Conservation (phyloP, 805 yeast genomes). For the Wickerhamomyces sydowiorum region DNA sequence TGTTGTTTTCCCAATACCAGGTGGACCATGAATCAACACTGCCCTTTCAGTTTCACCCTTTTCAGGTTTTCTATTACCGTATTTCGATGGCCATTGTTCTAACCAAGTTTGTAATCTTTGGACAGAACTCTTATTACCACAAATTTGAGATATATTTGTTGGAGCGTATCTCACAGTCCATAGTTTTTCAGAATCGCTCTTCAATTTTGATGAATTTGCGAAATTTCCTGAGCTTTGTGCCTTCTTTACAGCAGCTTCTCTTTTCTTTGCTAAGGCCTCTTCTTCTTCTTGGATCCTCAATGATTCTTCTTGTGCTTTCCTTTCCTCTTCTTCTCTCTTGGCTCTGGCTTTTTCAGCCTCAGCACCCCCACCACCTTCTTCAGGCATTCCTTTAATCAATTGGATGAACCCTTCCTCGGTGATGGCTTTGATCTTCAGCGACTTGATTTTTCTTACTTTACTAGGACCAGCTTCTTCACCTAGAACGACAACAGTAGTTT, state of each 20-base stretch:
- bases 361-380: slow-evolving; percentile 84
- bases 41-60: slow-evolving; percentile 76
- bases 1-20: slow-evolving; percentile 81
- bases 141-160: slow-evolving; percentile 60
- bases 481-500: slow-evolving; percentile 82
- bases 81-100: slow-evolving; percentile 58
- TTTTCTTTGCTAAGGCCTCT: slow-evolving; percentile 28
- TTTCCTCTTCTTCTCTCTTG: slow-evolving; percentile 67
- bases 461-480: slow-evolving; percentile 97
- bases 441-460: slow-evolving; percentile 77
- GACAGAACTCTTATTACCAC: slow-evolving; percentile 85
- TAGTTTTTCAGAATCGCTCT: slow-evolving; percentile 54
- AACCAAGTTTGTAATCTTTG: slow-evolving; percentile 70
- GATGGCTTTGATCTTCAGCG: slow-evolving; percentile 70
- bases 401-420: slow-evolving; percentile 82
- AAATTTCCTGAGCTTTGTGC: slow-evolving; percentile 21
- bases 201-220: slow-evolving; percentile 11
- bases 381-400: slow-evolving; percentile 75
- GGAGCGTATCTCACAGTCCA: slow-evolving; percentile 98
- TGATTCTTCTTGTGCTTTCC: slow-evolving; percentile 46
- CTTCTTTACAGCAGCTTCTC: slow-evolving; percentile 18
- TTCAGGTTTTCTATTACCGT: slow-evolving; percentile 51
- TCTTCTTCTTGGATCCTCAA: slow-evolving; percentile 40
- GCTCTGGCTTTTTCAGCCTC: slow-evolving; percentile 67
- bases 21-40: slow-evolving; percentile 81